These are phyloP conservation scores for Macrotyloma uniflorum DNA, from an alignment of 306 rosid genomes.

Conservation along the genomic window DNA sequence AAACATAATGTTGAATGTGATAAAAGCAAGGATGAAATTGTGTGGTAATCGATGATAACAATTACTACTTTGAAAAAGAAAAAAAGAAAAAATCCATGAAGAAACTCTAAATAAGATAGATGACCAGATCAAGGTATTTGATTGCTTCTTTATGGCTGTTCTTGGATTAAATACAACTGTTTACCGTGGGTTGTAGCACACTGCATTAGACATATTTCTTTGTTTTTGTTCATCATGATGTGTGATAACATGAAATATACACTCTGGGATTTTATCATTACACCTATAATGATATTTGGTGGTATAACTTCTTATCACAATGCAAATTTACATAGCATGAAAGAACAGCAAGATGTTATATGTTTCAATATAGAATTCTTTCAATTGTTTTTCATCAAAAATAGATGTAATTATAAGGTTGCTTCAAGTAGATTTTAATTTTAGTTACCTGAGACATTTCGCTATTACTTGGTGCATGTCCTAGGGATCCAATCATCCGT, in stretches of 20 bases:
- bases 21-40: constrained; percentile 1
- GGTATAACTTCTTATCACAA: not conserved
- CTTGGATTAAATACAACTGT: not conserved
- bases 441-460: constrained; percentile 72
- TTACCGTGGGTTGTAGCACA: not conserved
- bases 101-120: not conserved
- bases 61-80: not conserved
- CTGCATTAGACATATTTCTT: not conserved
- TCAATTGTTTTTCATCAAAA: not conserved
- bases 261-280: not conserved
- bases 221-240: constrained; percentile 14
- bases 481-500: constrained; percentile 76
- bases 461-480: constrained; percentile 52
- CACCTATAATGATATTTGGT: not conserved
- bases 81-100: not conserved
- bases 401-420: not conserved
- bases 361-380: not conserved
- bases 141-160: not conserved
- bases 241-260: not conserved
- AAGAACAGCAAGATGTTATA: constrained; percentile 20
- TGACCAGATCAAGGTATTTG: not conserved
- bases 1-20: not conserved
- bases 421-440: constrained; percentile 15
- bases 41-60: constrained; percentile 9
- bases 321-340: constrained; percentile 12